These are phyloP conservation scores for Kodamaea leandrae DNA, from an alignment of 805 yeast genomes.

Conservation along the genomic window DNA sequence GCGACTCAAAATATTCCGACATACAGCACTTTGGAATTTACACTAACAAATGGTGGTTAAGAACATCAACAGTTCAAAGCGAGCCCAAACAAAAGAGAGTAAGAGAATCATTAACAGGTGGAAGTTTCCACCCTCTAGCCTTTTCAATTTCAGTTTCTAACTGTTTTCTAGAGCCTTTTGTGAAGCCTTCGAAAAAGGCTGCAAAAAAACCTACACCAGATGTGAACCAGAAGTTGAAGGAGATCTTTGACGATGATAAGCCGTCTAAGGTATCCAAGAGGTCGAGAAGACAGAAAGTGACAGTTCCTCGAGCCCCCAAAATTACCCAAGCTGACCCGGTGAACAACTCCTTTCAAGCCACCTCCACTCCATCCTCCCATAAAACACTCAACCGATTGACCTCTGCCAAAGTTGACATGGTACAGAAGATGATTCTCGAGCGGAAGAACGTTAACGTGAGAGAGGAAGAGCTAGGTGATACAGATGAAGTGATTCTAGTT, in stretches of 20 bases:
- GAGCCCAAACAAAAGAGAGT: too few species aligned
- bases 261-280: background rate
- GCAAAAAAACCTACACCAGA: background rate
- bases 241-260: slow-evolving; percentile 12
- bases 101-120: too few species aligned
- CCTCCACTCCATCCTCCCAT: slow-evolving; percentile 13
- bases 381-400: background rate
- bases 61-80: too few species aligned
- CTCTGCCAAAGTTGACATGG: background rate
- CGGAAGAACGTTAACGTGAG: background rate
- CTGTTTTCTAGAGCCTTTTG: too few species aligned
- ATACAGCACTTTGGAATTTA: too few species aligned
- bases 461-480: background rate
- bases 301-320: background rate
- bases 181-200: slow-evolving; percentile 1
- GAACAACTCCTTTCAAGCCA: slow-evolving; percentile 12
- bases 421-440: background rate
- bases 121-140: too few species aligned
- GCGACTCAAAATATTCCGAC: background rate
- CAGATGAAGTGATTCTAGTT: too few species aligned
- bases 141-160: too few species aligned
- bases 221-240: slow-evolving; percentile 11
- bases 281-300: too few species aligned
- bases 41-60: too few species aligned
- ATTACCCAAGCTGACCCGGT: background rate